These are phyloP conservation scores for Lactarius sp. DNA, from an alignment of 768 basidiomycete species.

Conservation along the genomic window DNA sequence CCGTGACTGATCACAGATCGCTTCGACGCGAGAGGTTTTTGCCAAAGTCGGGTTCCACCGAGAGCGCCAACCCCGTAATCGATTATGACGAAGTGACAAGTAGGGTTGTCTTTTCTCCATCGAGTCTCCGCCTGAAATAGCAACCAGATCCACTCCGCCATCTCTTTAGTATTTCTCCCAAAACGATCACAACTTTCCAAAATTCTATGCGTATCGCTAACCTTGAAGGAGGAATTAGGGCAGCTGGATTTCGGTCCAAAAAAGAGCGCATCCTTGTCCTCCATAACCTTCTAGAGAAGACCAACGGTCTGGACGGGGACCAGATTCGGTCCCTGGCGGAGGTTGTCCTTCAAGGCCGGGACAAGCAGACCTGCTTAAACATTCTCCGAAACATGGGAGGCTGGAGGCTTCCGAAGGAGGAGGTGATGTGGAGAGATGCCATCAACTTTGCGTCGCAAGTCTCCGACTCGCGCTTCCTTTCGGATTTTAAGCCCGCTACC, in stretches of 20 bases:
- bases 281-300: neutral
- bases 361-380: neutral
- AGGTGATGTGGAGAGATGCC: conserved; percentile 4
- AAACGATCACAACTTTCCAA: neutral
- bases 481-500: neutral
- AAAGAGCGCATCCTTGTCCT: conserved; percentile 8
- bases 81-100: neutral
- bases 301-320: neutral
- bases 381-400: neutral
- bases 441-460: neutral
- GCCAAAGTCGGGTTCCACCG: neutral
- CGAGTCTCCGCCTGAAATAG: neutral
- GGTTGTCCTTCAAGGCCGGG: neutral
- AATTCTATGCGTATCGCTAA: conserved; percentile 2
- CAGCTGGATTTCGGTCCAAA: neutral
- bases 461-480: conserved; percentile 19
- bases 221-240: conserved; percentile 2
- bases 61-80: neutral
- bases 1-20: neutral
- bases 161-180: conserved; percentile 11
- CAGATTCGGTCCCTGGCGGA: neutral
- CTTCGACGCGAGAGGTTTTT: conserved; percentile 5
- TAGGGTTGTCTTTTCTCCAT: neutral
- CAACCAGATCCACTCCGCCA: conserved; percentile 1
- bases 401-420: neutral